These are phyloP conservation scores for Curvularia lunata DNA, from an alignment of 2,329 filamentous ascomycete species.

Conservation along the genomic window DNA sequence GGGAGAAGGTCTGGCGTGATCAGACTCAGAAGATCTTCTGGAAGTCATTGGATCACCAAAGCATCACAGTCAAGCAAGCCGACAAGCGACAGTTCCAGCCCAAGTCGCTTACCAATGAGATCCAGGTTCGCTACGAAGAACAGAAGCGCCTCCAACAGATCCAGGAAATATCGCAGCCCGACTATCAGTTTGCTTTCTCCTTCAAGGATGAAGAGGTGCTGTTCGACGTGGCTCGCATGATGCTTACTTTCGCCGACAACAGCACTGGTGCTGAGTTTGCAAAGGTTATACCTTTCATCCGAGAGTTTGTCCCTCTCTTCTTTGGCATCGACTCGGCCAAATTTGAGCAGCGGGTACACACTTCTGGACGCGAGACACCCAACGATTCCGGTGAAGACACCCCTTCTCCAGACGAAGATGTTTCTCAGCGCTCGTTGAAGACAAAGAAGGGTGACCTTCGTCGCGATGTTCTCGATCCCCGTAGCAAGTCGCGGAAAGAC, in stretches of 20 bases:
- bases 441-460: constrained; percentile 72
- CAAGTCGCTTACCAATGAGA: constrained; percentile 87
- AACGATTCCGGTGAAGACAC: constrained; percentile 65
- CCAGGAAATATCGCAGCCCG: constrained; percentile 63
- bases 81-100: constrained; percentile 92
- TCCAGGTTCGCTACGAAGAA: constrained; percentile 92
- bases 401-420: constrained; percentile 71
- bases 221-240: constrained; percentile 54
- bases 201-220: constrained; percentile 67
- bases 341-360: constrained; percentile 71
- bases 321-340: constrained; percentile 58
- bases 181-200: constrained; percentile 76
- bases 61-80: constrained; percentile 81
- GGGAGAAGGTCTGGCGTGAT: constrained; percentile 98
- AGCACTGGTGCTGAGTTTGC: constrained; percentile 53
- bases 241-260: constrained; percentile 54
- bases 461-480: constrained; percentile 82
- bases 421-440: constrained; percentile 71
- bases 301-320: constrained; percentile 59
- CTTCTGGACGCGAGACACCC: constrained; percentile 47
- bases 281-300: constrained; percentile 55
- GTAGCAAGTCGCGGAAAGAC: constrained; percentile 72
- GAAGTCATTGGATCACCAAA: constrained; percentile 96
- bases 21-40: constrained; percentile 95
- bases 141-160: constrained; percentile 74